These are phyloP conservation scores for Spathaspora gorwiae DNA, from an alignment of 805 yeast species.

Conservation along the genomic window DNA sequence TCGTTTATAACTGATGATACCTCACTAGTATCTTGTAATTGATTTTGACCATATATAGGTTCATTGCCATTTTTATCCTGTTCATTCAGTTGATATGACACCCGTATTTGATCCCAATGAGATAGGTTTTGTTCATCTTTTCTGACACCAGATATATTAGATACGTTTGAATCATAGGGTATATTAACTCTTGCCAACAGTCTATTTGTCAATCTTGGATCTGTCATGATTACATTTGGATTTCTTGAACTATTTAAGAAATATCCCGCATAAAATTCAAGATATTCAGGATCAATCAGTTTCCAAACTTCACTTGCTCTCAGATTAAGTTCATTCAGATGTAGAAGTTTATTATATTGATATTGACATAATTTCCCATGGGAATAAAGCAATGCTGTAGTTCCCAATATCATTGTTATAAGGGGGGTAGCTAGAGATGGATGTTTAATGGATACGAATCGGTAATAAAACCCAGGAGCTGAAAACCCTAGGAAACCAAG, in stretches of 20 bases:
- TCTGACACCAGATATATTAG: too few relatives aligned
- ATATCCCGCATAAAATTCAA: slow-evolving; percentile 22
- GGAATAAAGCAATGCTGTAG: not conserved
- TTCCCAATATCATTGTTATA: not conserved
- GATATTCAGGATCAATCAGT: not conserved
- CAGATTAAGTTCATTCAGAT: too few relatives aligned
- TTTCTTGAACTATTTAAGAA: slow-evolving; percentile 48
- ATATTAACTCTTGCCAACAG: too few relatives aligned
- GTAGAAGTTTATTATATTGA: too few relatives aligned
- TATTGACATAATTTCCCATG: not conserved
- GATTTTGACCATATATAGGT: too few relatives aligned
- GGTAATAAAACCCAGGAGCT: not conserved
- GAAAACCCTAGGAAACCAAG: not conserved
- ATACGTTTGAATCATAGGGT: too few relatives aligned
- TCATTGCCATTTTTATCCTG: too few relatives aligned
- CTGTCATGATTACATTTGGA: slow-evolving; percentile 49
- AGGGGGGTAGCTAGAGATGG: not conserved
- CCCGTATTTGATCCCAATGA: too few relatives aligned
- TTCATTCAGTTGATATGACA: too few relatives aligned
- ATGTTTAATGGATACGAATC: not conserved
- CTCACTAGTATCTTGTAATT: too few relatives aligned
- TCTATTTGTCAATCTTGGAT: slow-evolving; percentile 44
- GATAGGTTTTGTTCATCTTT: too few relatives aligned
- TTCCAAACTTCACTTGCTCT: not conserved
- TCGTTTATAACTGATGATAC: too few relatives aligned